A percentile compares a stretch with the other conserved stretches of the same genome.
These are phyloP conservation scores for Tricholoma hemisulphureum DNA, from an alignment of 768 basidiomycete species.

Conservation along the genomic window DNA sequence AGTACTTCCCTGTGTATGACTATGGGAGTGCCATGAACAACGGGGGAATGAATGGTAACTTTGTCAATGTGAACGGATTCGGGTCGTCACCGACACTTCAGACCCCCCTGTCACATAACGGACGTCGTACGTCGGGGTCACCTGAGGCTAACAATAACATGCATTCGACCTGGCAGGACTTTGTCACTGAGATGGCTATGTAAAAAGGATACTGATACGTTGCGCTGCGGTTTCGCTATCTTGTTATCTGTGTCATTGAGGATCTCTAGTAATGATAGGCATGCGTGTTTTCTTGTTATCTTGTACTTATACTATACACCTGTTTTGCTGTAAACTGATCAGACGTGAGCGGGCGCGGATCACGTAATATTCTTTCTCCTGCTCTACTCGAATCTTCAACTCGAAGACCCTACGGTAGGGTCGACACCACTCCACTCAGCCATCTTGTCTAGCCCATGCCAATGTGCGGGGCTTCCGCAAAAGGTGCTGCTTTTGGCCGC, in stretches of 20 bases:
- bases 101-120: conserved; percentile 34
- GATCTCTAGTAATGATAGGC: too few species aligned
- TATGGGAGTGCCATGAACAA: conserved; percentile 45
- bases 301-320: background rate
- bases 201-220: conserved; percentile 2
- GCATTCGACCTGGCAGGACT: conserved; percentile 64
- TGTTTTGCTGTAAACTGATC: too few species aligned
- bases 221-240: background rate
- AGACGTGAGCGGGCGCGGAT: too few species aligned
- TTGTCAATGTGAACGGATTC: conserved; percentile 20
- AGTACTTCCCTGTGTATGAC: conserved; percentile 76
- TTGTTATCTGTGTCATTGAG: too few species aligned
- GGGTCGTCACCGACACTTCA: conserved; percentile 37
- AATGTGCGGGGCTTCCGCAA: conserved; percentile 54
- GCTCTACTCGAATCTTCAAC: too few species aligned
- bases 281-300: background rate
- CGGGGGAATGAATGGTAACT: conserved; percentile 10
- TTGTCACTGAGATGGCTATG: conserved; percentile 48
- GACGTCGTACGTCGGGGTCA: conserved; percentile 49
- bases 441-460: conserved; percentile 36
- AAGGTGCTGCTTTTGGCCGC: conserved; percentile 55
- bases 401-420: too few species aligned
- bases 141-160: conserved; percentile 61
- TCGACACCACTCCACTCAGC: background rate
- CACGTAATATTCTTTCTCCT: background rate